phyloP scores from a whole-genome alignment of 768 basidiomycete species.

The Pleurotus citrinopileatus region DNA sequence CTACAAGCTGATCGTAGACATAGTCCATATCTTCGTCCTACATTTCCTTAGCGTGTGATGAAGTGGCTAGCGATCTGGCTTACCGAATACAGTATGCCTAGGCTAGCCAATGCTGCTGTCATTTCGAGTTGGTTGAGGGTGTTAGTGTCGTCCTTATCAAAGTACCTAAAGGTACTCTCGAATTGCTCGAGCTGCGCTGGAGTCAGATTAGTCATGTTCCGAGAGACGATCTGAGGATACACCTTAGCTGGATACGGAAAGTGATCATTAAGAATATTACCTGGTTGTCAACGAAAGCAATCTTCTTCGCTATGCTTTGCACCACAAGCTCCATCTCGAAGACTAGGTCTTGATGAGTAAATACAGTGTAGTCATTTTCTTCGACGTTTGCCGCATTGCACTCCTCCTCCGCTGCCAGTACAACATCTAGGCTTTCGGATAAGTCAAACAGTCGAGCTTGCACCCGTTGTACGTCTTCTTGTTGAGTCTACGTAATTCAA shows the following conservation, averaged over 20 bases:
- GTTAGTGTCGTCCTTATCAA: conserved; percentile 91
- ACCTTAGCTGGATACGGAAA: too few species aligned
- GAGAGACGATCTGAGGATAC: conserved; percentile 77
- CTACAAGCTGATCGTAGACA: conserved; percentile 76
- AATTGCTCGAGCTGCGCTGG: conserved; percentile 96
- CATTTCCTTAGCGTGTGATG: neutral
- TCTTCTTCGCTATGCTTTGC: conserved; percentile 81
- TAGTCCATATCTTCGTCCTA: conserved; percentile 86
- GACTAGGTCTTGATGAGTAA: conserved; percentile 83
- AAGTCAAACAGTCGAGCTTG: conserved; percentile 68
- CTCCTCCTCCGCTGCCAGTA: conserved; percentile 66
- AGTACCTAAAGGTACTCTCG: conserved; percentile 96
- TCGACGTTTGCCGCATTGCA: conserved; percentile 90
- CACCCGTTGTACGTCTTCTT: conserved; percentile 60
- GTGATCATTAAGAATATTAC: conserved; percentile 38
- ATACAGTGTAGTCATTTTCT: conserved; percentile 94
- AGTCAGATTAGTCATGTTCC: conserved; percentile 91
- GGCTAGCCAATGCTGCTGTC: conserved; percentile 90
- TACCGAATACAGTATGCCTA: conserved; percentile 91
- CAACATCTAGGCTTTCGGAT: conserved; percentile 49
- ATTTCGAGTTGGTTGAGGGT: conserved; percentile 83
- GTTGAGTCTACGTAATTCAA: conserved; percentile 56
- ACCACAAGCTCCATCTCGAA: conserved; percentile 86
- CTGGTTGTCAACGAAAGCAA: conserved; percentile 97
- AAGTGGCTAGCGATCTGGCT: conserved; percentile 16